These are phyloP conservation scores for Vicia faba DNA, from an alignment of 306 rosid species.

Conservation along the genomic window DNA sequence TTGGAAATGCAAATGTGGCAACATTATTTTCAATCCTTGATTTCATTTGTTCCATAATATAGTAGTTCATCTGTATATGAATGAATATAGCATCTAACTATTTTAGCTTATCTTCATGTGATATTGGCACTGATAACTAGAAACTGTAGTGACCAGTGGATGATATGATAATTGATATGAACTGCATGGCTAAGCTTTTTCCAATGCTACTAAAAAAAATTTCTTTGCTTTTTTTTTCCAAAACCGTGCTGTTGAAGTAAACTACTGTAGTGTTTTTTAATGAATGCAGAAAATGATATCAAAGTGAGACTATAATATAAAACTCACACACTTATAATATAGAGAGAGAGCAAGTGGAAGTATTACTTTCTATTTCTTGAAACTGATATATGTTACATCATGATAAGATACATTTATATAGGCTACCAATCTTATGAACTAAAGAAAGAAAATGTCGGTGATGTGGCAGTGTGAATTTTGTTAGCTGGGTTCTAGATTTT, in stretches of 20 bases:
- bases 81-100: conserved; percentile 28
- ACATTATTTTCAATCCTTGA: conserved; percentile 77
- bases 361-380: no score
- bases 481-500: no score
- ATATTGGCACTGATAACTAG: conserved; percentile 37
- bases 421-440: no score
- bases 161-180: background rate
- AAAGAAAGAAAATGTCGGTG: no score
- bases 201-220: conserved; percentile 14
- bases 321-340: no score
- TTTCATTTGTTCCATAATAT: conserved; percentile 4
- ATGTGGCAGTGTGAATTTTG: no score
- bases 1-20: conserved; percentile 98
- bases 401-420: no score
- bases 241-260: conserved; percentile 27
- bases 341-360: no score
- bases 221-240: conserved; percentile 32
- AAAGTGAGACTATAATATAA: no score
- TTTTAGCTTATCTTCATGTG: background rate
- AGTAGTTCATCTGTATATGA: conserved; percentile 32
- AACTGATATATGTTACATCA: no score
- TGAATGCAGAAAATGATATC: no score
- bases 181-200: background rate
- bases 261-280: conserved; percentile 18
- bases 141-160: conserved; percentile 33